Percentiles rank a stretch among this genome's conserved stretches.
phyloP scores from a whole-genome alignment of 371 early-diverging fungal genomes.

The Syncephalastrum sp. region DNA sequence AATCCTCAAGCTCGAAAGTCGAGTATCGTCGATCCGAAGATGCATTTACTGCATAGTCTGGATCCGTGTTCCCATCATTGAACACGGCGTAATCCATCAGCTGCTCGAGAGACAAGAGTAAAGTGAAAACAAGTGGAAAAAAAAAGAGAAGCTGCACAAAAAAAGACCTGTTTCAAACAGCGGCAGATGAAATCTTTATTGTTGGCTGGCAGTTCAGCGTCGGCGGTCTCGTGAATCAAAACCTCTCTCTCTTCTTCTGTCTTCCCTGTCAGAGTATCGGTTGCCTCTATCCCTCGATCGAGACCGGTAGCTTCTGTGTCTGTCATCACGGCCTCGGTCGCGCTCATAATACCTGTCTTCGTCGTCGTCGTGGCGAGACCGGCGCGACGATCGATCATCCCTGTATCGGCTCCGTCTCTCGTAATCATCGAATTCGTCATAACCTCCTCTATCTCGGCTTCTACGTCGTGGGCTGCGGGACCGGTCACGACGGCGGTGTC shows the following conservation, averaged over 20 bases:
- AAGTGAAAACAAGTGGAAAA: background rate
- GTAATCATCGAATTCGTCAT: constrained; percentile 5
- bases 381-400: background rate
- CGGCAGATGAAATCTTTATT: no score
- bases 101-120: background rate
- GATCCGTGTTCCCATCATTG: constrained; percentile 6
- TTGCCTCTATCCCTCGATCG: constrained; percentile 2
- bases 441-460: no score
- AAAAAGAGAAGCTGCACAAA: background rate
- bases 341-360: background rate
- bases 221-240: no score
- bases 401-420: constrained; percentile 2
- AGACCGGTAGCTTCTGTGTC: constrained; percentile 8
- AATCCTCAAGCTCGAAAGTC: background rate
- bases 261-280: constrained; percentile 1
- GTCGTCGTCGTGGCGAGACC: background rate
- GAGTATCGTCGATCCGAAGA: constrained; percentile 1
- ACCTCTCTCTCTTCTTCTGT: no score
- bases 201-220: no score
- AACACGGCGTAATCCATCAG: constrained; percentile 10
- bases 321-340: constrained; percentile 4
- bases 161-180: no score
- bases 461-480: constrained; percentile 2
- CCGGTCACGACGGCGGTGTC: background rate
- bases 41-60: background rate